Evolutionary conservation across 2,329 filamentous ascomycete genomes (phyloP), one percentile per base, ranked within the genome.

Genomic region (Diplodia corticola): DNA sequence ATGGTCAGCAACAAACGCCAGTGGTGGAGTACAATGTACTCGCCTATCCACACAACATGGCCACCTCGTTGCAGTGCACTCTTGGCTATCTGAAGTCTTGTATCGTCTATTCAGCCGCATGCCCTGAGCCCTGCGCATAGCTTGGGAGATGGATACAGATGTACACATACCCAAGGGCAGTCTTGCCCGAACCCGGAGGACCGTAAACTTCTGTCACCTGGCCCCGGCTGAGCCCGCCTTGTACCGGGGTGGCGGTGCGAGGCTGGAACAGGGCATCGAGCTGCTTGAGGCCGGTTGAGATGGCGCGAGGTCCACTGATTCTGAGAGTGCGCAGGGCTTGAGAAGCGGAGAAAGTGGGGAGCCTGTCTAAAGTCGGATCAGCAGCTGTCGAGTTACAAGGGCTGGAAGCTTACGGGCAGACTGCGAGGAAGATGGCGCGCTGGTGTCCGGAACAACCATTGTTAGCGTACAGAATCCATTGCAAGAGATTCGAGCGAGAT

Each of bases 131-230:
- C 17, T 6, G 5, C 7, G 9, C 9, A 35, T 20, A 15, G 4
- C 9, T 53, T 5, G 12, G 10, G n/a, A 13, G 2, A 4, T 28
- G 12, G 10, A 13, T 44, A 44, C 9, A 5, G 17, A 61, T 68
- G 65, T 65, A 67, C 55, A 79, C 86, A 79, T 82, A 94, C 91
- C 89, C 91, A 71, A 97, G 81, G 13, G 89, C 84, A 4, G 92
- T 96, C 82, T 96, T 97, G 33, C 93, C 94, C 28, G 86, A 86
- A 1, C 93, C 93, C 9, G 92, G 90, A 12, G 93, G 92, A 0
- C 94, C 94, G 85, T 91, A 96, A 59, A 97, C 80, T 77, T 98
- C 94, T 3, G 91, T 91, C 49, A 97, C 84, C 75, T 92, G 91
- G 15, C 93, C 92, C 66, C 88, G 86, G 68, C 85, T 85, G 55